A percentile compares a stretch with the other conserved stretches of the same genome.
These are phyloP conservation scores for Reticulascus tulasneorum DNA, from an alignment of 2,329 filamentous ascomycete species.

Conservation along the genomic window DNA sequence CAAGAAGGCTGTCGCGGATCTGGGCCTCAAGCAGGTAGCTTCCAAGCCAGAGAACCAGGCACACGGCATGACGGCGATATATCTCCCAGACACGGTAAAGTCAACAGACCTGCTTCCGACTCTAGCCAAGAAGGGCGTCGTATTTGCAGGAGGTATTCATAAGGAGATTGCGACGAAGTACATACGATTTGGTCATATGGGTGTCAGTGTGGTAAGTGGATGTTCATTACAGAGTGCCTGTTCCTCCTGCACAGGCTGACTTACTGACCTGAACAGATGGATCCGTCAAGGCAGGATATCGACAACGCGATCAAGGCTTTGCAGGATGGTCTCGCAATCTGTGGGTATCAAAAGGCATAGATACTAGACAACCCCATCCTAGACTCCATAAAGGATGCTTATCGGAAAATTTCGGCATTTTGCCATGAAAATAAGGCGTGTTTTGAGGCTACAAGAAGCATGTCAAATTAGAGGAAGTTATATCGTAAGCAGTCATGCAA, in stretches of 20 bases:
- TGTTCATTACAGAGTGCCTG: not conserved
- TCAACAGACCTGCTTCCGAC: constrained; percentile 81
- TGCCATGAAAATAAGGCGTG: no score
- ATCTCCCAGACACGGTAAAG: constrained; percentile 79
- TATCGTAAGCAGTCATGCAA: no score
- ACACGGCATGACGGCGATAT: constrained; percentile 97
- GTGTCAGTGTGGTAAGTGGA: constrained; percentile 71
- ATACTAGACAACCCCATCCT: no score
- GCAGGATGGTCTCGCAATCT: constrained; percentile 69
- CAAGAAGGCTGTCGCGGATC: constrained; percentile 74
- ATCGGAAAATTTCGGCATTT: no score
- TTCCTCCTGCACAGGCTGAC: constrained; percentile 13
- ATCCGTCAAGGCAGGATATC: constrained; percentile 74
- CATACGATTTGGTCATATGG: constrained; percentile 97
- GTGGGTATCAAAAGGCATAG: constrained; percentile 56
- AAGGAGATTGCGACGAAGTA: constrained; percentile 94
- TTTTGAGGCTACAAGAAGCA: no score
- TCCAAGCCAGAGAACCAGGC: constrained; percentile 85
- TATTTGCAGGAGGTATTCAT: constrained; percentile 94
- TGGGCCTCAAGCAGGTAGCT: constrained; percentile 86
- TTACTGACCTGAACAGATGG: constrained; percentile 45
- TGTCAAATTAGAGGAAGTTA: no score
- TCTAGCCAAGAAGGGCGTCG: constrained; percentile 78
- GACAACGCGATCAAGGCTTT: constrained; percentile 79
- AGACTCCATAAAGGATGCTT: no score